These are phyloP conservation scores for Raphanus raphanistrum DNA, from an alignment of 345 rosid genomes.

Conservation along the genomic window DNA sequence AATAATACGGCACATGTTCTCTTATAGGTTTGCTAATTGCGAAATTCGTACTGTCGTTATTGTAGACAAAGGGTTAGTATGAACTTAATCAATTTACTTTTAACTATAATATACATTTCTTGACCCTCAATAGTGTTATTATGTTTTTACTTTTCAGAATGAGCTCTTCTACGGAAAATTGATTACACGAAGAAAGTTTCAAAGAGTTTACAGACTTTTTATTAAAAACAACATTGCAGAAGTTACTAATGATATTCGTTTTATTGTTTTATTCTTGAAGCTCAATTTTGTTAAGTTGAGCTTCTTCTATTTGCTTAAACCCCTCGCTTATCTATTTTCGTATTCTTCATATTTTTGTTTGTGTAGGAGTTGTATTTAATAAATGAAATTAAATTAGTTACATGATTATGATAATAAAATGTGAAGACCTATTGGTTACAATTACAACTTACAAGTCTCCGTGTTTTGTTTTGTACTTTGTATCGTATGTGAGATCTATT, in stretches of 20 bases:
- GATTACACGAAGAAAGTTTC: constrained; percentile 22
- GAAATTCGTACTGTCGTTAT: constrained; percentile 40
- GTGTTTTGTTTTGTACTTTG: background rate
- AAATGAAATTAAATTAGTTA: background rate
- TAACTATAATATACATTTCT: background rate
- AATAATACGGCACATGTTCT: background rate
- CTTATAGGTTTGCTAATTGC: constrained; percentile 36
- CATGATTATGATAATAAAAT: background rate
- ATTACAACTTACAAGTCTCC: background rate
- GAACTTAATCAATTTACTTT: background rate
- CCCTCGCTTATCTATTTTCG: background rate
- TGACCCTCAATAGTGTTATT: constrained; percentile 1
- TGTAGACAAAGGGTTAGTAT: constrained; percentile 41
- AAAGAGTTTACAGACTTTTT: background rate
- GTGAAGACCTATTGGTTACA: background rate
- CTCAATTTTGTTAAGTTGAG: background rate
- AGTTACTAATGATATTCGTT: constrained; percentile 1
- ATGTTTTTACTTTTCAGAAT: constrained; percentile 22
- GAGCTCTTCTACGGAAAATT: constrained; percentile 5
- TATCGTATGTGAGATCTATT: background rate
- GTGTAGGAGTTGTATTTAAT: background rate
- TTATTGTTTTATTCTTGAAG: constrained; percentile 30
- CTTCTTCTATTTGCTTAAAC: constrained; percentile 15
- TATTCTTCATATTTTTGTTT: background rate
- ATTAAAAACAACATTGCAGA: background rate